These are phyloP conservation scores for Luffa aegyptiaca DNA, from an alignment of 306 rosid genomes.

Conservation along the genomic window DNA sequence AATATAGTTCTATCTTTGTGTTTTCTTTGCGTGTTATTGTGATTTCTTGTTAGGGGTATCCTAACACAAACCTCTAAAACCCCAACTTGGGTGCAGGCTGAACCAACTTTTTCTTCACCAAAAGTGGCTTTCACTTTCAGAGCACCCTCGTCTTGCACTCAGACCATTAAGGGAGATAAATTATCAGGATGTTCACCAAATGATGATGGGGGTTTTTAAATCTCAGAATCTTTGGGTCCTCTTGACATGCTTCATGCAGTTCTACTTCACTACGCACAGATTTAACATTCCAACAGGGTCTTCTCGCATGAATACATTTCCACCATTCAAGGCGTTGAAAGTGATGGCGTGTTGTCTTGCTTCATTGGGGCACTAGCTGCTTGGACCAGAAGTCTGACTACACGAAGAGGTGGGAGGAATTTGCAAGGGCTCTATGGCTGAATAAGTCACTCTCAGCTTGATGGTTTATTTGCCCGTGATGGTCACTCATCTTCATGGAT, in stretches of 20 bases:
- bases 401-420: slow-evolving; percentile 28
- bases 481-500: slow-evolving; percentile 12
- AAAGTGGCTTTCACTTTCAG: background rate
- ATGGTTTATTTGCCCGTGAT: slow-evolving; percentile 6
- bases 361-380: background rate
- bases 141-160: slow-evolving; percentile 12
- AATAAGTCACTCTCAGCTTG: slow-evolving; percentile 9
- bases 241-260: slow-evolving; percentile 9
- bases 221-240: slow-evolving; percentile 22
- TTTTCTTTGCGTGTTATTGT: too few relatives aligned
- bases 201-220: slow-evolving; percentile 14
- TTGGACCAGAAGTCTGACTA: slow-evolving; percentile 29
- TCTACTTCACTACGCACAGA: slow-evolving; percentile 17
- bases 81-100: too few relatives aligned
- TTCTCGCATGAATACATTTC: slow-evolving; percentile 23
- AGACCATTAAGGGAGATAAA: slow-evolving; percentile 13
- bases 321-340: slow-evolving; percentile 10
- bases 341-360: slow-evolving; percentile 13
- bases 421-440: slow-evolving; percentile 18
- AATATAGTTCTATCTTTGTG: too few relatives aligned
- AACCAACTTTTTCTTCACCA: too few relatives aligned
- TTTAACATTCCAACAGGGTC: slow-evolving; percentile 14
- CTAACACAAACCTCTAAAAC: too few relatives aligned
- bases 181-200: slow-evolving; percentile 13
- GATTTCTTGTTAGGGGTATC: too few relatives aligned